Percentiles rank a stretch among this genome's conserved stretches.
Evolutionary conservation across 139 green algal species (phyloP).

Genomic region (Edaphochlamys debaryana): DNA sequence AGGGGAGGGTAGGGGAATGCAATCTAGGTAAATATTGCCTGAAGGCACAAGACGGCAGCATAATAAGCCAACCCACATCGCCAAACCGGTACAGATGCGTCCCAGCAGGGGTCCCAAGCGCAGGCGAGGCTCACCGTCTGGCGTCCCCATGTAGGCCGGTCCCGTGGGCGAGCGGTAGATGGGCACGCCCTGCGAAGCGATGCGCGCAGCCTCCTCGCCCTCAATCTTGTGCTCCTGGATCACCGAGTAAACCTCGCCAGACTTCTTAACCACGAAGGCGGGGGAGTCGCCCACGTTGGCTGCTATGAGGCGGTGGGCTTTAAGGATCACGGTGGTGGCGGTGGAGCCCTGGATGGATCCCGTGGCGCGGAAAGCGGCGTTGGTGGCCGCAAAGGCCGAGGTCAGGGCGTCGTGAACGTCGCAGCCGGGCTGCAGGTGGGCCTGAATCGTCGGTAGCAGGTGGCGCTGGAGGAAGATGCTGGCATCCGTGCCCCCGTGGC

Average conservation of each 20-base stretch:
- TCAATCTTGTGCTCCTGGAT: constrained; percentile 39
- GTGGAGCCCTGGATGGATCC: constrained; percentile 38
- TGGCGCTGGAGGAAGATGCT: constrained; percentile 33
- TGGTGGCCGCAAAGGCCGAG: not conserved
- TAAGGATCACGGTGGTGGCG: constrained; percentile 21
- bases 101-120: too few relatives aligned
- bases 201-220: constrained; percentile 25
- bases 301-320: constrained; percentile 13
- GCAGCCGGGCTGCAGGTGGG: constrained; percentile 21
- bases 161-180: constrained; percentile 18
- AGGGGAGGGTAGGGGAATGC: too few relatives aligned
- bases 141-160: constrained; percentile 36
- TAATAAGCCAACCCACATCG: too few relatives aligned
- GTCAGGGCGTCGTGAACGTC: constrained; percentile 28
- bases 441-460: constrained; percentile 15
- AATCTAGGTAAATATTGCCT: too few relatives aligned
- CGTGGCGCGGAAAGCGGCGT: constrained; percentile 18
- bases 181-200: constrained; percentile 1
- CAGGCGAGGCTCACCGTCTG: too few relatives aligned
- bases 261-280: constrained; percentile 26
- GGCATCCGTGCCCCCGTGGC: constrained; percentile 26
- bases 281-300: constrained; percentile 43
- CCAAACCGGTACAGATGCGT: too few relatives aligned
- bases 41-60: too few relatives aligned
- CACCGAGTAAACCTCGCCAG: constrained; percentile 14